These are phyloP conservation scores for Heliamphora pulchella DNA, from an alignment of 179 eudicot genomes.

Conservation along the genomic window DNA sequence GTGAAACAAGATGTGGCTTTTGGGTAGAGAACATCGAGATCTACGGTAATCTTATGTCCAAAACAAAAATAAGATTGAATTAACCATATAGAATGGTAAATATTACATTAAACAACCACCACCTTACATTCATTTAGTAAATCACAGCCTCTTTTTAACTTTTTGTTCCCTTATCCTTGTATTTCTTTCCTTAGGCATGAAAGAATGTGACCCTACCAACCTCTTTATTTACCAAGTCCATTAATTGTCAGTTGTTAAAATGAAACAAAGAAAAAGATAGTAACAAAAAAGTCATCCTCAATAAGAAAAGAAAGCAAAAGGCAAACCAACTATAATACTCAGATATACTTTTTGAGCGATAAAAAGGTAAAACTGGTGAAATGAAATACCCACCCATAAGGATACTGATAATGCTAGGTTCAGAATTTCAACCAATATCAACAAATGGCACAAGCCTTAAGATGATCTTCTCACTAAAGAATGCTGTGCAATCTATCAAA, in stretches of 20 bases:
- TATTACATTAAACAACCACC: not conserved
- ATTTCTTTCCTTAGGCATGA: not conserved
- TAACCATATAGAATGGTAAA: not conserved
- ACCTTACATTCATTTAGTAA: not conserved
- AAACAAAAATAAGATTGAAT: not conserved
- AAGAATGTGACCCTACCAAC: not conserved
- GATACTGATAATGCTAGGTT: no score
- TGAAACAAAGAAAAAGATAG: not conserved
- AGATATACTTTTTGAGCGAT: no score
- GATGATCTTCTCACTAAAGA: no score
- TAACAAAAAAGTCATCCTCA: not conserved
- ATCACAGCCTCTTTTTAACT: not conserved
- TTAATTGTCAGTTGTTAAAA: not conserved
- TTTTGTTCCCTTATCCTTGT: not conserved
- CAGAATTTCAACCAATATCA: no score
- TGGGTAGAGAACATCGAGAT: not conserved
- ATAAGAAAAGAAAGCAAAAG: no score
- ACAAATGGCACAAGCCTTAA: no score
- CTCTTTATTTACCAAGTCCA: not conserved
- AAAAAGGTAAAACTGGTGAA: no score
- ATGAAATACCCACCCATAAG: no score
- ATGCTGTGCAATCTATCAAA: no score
- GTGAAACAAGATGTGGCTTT: conserved; percentile 13
- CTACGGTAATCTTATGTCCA: not conserved
- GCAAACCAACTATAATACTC: no score